Conservation (phyloP, 371 early-diverging fungal genomes). For the Conidiobolus coronatus region DNA sequence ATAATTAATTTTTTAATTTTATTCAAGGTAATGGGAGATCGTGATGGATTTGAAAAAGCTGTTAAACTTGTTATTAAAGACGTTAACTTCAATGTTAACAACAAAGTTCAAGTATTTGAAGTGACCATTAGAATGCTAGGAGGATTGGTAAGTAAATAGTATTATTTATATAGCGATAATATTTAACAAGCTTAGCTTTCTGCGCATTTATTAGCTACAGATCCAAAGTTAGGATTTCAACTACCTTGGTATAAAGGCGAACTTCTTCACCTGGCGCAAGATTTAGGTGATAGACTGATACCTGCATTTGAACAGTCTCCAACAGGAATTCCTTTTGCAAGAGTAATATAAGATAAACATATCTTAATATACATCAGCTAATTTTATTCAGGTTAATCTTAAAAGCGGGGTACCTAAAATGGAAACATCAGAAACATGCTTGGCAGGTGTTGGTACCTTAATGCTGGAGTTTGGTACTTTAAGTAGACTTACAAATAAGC, state of each 20-base stretch:
- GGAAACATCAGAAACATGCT: conserved; percentile 63
- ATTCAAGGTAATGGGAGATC: conserved; percentile 39
- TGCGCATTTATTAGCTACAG: conserved; percentile 66
- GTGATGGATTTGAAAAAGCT: conserved; percentile 39
- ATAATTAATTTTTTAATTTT: background rate
- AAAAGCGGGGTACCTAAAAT: conserved; percentile 34
- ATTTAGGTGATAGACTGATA: conserved; percentile 66
- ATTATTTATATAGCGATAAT: background rate
- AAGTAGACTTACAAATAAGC: conserved; percentile 54
- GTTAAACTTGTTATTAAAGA: conserved; percentile 34
- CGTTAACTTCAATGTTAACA: conserved; percentile 56
- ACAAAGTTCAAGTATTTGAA: conserved; percentile 85
- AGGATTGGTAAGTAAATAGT: conserved; percentile 28
- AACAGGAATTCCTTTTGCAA: conserved; percentile 69
- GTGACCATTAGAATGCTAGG: conserved; percentile 79
- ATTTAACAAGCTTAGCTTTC: conserved; percentile 22
- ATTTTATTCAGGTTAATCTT: conserved; percentile 36
- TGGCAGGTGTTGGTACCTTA: conserved; percentile 81
- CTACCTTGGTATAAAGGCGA: conserved; percentile 43
- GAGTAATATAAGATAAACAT: conserved; percentile 22
- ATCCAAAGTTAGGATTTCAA: conserved; percentile 24
- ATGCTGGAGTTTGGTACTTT: conserved; percentile 87
- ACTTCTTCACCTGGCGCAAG: conserved; percentile 47
- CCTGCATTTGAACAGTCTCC: conserved; percentile 67
- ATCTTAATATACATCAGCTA: background rate